Percentiles rank a stretch among this genome's conserved stretches.
phyloP scores from a whole-genome alignment of 2,329 filamentous ascomycete genomes.

The Hypoxylon sp. region DNA sequence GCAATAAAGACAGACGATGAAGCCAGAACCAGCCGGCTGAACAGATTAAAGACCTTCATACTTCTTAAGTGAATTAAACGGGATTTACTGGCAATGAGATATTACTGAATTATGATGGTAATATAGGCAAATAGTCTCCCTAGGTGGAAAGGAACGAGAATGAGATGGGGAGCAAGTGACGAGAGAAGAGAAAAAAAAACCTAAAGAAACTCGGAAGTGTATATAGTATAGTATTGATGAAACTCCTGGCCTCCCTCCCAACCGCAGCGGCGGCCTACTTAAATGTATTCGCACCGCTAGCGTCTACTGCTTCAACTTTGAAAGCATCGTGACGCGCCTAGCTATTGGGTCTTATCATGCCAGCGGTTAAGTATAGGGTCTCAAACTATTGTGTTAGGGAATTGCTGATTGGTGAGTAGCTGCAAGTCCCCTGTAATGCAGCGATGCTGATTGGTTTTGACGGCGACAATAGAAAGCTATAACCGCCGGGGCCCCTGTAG shows the following conservation, averaged over 20 bases:
- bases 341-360: slow-evolving; percentile 14
- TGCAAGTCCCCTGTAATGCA: slow-evolving; percentile 17
- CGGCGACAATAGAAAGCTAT: background rate
- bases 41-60: slow-evolving; percentile 22
- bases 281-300: slow-evolving; percentile 11
- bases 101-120: slow-evolving; percentile 3
- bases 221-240: slow-evolving; percentile 10
- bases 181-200: slow-evolving; percentile 1
- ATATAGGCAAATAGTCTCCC: background rate
- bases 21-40: slow-evolving; percentile 37
- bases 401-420: slow-evolving; percentile 29
- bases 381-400: background rate
- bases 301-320: slow-evolving; percentile 4
- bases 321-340: slow-evolving; percentile 16
- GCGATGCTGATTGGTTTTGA: slow-evolving; percentile 29
- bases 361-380: slow-evolving; percentile 22
- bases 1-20: slow-evolving; percentile 19
- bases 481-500: slow-evolving; percentile 32
- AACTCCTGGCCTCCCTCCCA: background rate
- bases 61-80: background rate
- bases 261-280: slow-evolving; percentile 3
- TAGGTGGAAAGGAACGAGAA: background rate
- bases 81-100: background rate
- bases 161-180: background rate
- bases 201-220: too few relatives aligned